Conservation (phyloP, 2,329 filamentous ascomycete species). For the Penicillium capsulatum region DNA sequence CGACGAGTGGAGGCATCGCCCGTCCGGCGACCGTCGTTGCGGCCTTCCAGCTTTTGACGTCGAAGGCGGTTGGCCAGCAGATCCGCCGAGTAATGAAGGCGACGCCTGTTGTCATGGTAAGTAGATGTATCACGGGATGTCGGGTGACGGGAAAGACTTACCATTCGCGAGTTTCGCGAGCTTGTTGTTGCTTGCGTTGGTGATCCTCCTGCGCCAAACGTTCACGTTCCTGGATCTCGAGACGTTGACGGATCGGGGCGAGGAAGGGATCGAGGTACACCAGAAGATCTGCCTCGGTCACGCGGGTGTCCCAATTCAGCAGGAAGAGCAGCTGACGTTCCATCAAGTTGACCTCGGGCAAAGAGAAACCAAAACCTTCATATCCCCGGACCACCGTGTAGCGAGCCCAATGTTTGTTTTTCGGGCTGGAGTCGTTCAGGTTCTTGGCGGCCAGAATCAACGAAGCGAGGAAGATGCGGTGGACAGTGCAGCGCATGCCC, state of each 20-base stretch:
- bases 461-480: constrained; percentile 86
- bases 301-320: constrained; percentile 88
- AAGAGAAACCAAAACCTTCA: constrained; percentile 81
- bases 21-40: constrained; percentile 23
- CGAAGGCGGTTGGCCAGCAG: constrained; percentile 35
- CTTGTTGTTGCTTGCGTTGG: constrained; percentile 25
- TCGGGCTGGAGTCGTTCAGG: constrained; percentile 95
- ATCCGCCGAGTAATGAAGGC: constrained; percentile 35
- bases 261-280: constrained; percentile 83
- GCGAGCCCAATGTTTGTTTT: constrained; percentile 99
- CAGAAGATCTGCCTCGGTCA: constrained; percentile 81
- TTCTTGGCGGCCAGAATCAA: constrained; percentile 79
- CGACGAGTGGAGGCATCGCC: constrained; percentile 23
- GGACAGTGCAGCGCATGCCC: constrained; percentile 91
- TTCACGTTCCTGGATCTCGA: constrained; percentile 53
- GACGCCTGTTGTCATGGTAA: too few relatives aligned
- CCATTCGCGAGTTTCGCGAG: constrained; percentile 30
- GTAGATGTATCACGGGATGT: too few relatives aligned
- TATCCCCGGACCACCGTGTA: constrained; percentile 75
- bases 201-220: constrained; percentile 40
- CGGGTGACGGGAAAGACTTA: too few relatives aligned
- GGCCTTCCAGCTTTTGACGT: constrained; percentile 34
- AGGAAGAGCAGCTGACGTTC: constrained; percentile 97
- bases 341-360: constrained; percentile 98
- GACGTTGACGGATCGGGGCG: constrained; percentile 67